Conservation (phyloP, 139 green algal genomes). For the Tetraselmis chui region DNA sequence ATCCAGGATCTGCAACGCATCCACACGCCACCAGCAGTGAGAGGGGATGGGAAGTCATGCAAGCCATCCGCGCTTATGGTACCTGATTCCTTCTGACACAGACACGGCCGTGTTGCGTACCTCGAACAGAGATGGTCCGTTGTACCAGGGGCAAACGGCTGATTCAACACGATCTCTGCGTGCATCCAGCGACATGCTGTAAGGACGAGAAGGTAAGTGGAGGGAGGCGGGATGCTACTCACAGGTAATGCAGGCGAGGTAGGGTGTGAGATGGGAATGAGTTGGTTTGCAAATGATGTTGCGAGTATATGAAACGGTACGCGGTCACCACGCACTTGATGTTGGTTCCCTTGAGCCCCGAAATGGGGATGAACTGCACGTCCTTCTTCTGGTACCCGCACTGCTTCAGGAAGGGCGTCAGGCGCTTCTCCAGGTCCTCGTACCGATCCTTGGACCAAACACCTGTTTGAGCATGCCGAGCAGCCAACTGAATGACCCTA, state of each 20-base stretch:
- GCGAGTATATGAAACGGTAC: no score
- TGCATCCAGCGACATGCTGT: conserved; percentile 2
- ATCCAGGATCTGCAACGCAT: conserved; percentile 61
- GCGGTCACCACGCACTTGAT: conserved; percentile 54
- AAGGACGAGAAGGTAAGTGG: no score
- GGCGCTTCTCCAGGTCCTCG: conserved; percentile 80
- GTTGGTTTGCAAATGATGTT: no score
- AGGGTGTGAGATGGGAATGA: no score
- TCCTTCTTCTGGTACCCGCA: conserved; percentile 93
- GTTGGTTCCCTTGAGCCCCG: conserved; percentile 84
- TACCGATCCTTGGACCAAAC: conserved; percentile 78
- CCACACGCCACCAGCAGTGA: no score
- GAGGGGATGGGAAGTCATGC: no score
- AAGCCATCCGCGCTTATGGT: no score
- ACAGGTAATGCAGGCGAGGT: no score
- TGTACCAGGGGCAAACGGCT: conserved; percentile 57
- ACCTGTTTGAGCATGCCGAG: conserved; percentile 33
- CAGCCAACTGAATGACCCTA: no score
- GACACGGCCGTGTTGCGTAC: no score
- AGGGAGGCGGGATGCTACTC: no score
- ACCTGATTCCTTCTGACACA: no score
- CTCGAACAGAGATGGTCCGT: conserved; percentile 85
- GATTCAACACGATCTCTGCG: conserved; percentile 13
- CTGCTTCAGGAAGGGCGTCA: conserved; percentile 83
- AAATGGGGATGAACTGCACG: conserved; percentile 88